Evolutionary conservation across 306 rosid genomes (phyloP), one percentile per base, ranked within the genome.

Genomic region (Argentina anserina): DNA sequence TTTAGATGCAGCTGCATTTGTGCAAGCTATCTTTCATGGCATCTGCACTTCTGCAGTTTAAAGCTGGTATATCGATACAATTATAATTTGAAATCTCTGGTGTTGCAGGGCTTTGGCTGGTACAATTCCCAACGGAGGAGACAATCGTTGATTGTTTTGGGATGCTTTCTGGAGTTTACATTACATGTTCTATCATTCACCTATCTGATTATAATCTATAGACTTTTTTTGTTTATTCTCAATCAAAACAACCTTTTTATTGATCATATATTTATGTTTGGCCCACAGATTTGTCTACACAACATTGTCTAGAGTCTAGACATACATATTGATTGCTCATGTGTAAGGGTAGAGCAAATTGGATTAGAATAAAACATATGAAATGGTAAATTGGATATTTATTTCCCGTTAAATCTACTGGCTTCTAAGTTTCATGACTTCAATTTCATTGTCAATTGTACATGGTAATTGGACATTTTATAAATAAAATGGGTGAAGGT

Each of bases 71-170:
- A n/a, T 7, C 28, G 1, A 9, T n/a, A 55, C 6, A 7, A 15
- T 40, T 53, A 25, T 71, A 40, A 58, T 71, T 21, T 41, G n/a
- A 31, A 17, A 1, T 59, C 75, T 75, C 33, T 81, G 84, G 74
- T 73, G 68, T 78, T 70, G 81, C 90, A 92, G 98, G 91, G 85
- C 90, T 82, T 64, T 67, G 46, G 78, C 87, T 64, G 37, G 78
- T 29, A 62, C 68, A 52, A 68, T 78, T 41, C 82, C 70, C 58
- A 85, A 82, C 50, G 87, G 93, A 83, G 82, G 87, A 67, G 87
- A 86, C 69, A 79, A 80, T 83, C 90, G 69, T 56, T 87, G 87
- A 92, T 79, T 59, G 72, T 69, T 64, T 64, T 0, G 42, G 28
- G 85, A 69, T 70, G 72, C 81, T 37, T 75, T 71, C 62, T 45